Evolutionary conservation across 441 rosid species (phyloP).

Genomic region (Rhodomyrtus psidioides): DNA sequence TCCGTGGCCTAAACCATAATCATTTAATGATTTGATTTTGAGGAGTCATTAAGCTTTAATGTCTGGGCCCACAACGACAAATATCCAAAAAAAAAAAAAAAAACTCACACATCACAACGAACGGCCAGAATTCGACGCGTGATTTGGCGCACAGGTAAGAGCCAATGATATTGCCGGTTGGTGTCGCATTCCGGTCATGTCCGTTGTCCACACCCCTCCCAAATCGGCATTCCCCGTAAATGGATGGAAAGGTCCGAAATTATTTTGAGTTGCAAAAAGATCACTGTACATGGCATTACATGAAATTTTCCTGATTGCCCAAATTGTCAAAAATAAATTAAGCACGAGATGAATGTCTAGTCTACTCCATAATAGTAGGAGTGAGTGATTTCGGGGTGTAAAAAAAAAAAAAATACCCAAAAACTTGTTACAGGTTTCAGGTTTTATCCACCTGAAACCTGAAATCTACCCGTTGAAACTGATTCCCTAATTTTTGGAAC

Average conservation of each 20-base stretch:
- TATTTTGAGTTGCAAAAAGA: neutral
- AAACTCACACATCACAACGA: neutral
- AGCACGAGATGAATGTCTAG: neutral
- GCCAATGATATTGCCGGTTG: neutral
- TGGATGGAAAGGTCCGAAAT: neutral
- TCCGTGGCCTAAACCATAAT: neutral
- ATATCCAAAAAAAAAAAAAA: neutral
- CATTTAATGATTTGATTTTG: neutral
- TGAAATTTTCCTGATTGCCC: neutral
- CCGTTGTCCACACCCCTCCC: neutral
- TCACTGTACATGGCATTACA: neutral
- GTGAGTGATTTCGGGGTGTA: no score
- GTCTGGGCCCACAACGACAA: neutral
- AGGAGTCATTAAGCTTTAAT: neutral
- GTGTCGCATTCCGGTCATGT: neutral
- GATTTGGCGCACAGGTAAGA: neutral
- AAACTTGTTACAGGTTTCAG: no score
- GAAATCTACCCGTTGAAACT: no score
- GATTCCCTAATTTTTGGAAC: no score
- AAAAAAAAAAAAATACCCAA: no score
- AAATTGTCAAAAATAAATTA: neutral
- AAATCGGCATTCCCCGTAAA: neutral
- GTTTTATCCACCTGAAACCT: no score
- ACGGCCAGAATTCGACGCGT: neutral
- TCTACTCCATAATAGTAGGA: neutral